Conservation (phyloP, 139 green algal species). For the Auxenochlorella pyrenoidosa region DNA sequence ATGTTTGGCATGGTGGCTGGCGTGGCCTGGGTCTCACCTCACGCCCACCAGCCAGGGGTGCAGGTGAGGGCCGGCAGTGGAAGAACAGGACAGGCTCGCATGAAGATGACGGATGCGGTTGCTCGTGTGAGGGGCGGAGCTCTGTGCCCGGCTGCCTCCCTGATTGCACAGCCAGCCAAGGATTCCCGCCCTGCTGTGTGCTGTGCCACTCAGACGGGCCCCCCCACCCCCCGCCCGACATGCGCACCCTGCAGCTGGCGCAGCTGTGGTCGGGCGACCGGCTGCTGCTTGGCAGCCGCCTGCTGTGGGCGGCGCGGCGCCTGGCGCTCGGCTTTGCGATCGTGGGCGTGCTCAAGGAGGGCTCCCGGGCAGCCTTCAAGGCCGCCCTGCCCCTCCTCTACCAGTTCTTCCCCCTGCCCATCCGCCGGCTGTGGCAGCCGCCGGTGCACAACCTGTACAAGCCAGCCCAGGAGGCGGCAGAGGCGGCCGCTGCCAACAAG, state of each 20-base stretch:
- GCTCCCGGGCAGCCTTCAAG: constrained; percentile 9
- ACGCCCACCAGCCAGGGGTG: constrained; percentile 22
- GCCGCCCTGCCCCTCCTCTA: constrained; percentile 48
- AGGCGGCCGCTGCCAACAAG: not conserved
- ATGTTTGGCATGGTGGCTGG: constrained; percentile 45
- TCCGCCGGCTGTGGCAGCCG: constrained; percentile 60
- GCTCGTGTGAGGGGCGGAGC: no score
- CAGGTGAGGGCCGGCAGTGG: not conserved
- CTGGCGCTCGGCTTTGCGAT: constrained; percentile 37
- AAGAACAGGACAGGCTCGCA: no score
- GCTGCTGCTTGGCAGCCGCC: not conserved
- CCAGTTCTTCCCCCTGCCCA: constrained; percentile 38
- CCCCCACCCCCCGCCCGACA: no score
- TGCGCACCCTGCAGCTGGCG: constrained; percentile 2
- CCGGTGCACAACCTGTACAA: constrained; percentile 44
- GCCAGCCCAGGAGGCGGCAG: not conserved
- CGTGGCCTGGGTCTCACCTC: constrained; percentile 2
- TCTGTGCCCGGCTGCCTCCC: no score
- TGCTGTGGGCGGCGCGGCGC: constrained; percentile 17
- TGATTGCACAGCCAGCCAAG: no score
- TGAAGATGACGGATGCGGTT: no score
- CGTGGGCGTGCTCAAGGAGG: constrained; percentile 38
- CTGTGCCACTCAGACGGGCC: no score
- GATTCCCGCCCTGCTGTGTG: no score
- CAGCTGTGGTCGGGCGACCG: constrained; percentile 8